A percentile compares a stretch with the other conserved stretches of the same genome.
Evolutionary conservation across 2,329 filamentous ascomycete species (phyloP).

Genomic region (Cladosporium sp.): DNA sequence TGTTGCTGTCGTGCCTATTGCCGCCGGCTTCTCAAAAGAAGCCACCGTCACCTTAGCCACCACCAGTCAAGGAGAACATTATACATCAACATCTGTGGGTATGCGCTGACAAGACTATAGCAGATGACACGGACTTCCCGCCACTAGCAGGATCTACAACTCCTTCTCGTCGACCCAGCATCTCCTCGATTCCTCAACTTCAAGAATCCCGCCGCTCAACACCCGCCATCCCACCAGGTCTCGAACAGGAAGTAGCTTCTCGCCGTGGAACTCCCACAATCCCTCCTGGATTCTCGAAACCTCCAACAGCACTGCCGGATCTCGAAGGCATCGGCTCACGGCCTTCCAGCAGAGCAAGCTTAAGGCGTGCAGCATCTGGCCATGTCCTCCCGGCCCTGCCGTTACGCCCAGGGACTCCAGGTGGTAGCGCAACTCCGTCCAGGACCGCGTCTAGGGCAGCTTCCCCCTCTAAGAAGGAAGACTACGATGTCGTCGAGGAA

Average conservation of each 20-base stretch:
- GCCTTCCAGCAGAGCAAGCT: constrained; percentile 34
- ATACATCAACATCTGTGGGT: neutral
- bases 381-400: constrained; percentile 37
- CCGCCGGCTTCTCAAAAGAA: constrained; percentile 1
- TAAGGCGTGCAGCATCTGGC: constrained; percentile 24
- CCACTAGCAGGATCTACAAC: constrained; percentile 15
- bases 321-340: constrained; percentile 23
- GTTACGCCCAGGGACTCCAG: constrained; percentile 36
- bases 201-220: constrained; percentile 30
- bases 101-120: constrained; percentile 16
- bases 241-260: constrained; percentile 29
- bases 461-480: constrained; percentile 18
- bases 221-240: constrained; percentile 34
- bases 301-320: constrained; percentile 23
- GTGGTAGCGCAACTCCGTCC: constrained; percentile 28
- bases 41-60: neutral
- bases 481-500: constrained; percentile 16
- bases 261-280: constrained; percentile 42
- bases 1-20: constrained; percentile 9
- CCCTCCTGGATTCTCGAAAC: constrained; percentile 41
- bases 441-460: constrained; percentile 17
- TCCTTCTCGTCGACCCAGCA: constrained; percentile 23
- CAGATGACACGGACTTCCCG: constrained; percentile 29
- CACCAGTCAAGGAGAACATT: neutral
- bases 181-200: constrained; percentile 22